Evolutionary conservation across 352 stramenopile species (phyloP), one percentile per base, ranked within the genome.

Genomic region (Thalassiosira mediterranea): DNA sequence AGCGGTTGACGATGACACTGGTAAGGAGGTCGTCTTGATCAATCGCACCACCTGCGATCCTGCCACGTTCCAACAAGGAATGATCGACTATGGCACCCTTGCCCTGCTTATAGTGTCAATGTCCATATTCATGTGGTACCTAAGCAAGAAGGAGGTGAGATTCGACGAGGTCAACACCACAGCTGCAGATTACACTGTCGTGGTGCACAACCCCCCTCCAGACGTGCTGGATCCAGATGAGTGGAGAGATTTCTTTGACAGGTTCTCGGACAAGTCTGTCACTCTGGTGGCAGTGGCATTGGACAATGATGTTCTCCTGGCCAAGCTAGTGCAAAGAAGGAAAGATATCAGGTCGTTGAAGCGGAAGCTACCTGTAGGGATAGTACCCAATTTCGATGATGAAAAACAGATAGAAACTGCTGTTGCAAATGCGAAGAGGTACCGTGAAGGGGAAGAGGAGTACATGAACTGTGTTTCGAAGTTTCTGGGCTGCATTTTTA

Each of bases 121-220:
- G 28, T 40, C 8, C 37, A 8, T 44, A 15, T 44, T 15, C 37
- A 44, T 15, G 8, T 61, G 69, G 26, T 89, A 86, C 66, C 52
- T 83, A 19, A 58, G 51, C 17, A 72, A 74, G 13, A 47, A 77
- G 29, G 84, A 89, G 56, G 37, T 85, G 26, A 57, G 78, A 28
- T 88, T 80, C 46, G 84, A 91, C 44, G 84, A 91, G 61, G 73
- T 83, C 44, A 88, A 91, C 51, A 71, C 82, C 0, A 79, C 72
- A 19, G 66, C 82, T 4, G 62, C 72, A 8, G 85, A 91, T 75
- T 91, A 91, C 48, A 83, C 79, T 38, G 44, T 91, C 13, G 42
- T 84, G 13, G 76, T 91, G 0, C 61, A 49, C 3, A 89, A 91
- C 76, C 85, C 85, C n/a, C 85, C 85, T n/a, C 51, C 60, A 1